Evolutionary conservation across 345 rosid genomes (phyloP).

Genomic region (Odontarrhena argentea): DNA sequence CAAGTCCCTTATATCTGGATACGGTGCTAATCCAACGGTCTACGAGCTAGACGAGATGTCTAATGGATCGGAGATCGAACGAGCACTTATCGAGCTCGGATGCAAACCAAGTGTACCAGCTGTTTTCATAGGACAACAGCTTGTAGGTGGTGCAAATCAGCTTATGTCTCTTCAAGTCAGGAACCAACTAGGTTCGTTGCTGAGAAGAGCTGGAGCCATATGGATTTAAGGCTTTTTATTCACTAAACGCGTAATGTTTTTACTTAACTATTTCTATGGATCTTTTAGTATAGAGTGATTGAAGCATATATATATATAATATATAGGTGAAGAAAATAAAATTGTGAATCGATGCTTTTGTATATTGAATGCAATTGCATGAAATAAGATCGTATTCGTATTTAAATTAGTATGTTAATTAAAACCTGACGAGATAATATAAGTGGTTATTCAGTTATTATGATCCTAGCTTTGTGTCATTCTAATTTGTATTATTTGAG

Average conservation of each 20-base stretch:
- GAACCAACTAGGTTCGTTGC: conserved; percentile 66
- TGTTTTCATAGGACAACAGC: conserved; percentile 76
- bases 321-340: neutral
- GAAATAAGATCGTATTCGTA: conserved; percentile 24
- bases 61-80: conserved; percentile 59
- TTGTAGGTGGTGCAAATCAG: conserved; percentile 74
- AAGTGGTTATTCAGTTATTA: neutral
- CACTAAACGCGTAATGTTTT: conserved; percentile 8
- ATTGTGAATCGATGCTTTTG: conserved; percentile 11
- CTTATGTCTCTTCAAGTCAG: conserved; percentile 67
- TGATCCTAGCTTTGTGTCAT: neutral
- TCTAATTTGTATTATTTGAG: too few species aligned
- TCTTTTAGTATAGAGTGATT: conserved; percentile 26
- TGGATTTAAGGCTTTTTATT: conserved; percentile 54
- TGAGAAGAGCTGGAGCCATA: conserved; percentile 77
- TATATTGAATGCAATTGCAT: conserved; percentile 25
- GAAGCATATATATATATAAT: conserved; percentile 21
- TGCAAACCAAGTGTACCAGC: conserved; percentile 63
- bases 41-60: conserved; percentile 45
- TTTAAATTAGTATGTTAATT: neutral
- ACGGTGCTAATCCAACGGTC: conserved; percentile 40
- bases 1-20: conserved; percentile 44
- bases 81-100: conserved; percentile 61
- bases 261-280: conserved; percentile 2
- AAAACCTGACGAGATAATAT: too few species aligned